These are phyloP conservation scores for Xylaria sp. DNA, from an alignment of 2,329 filamentous ascomycete species.

Conservation along the genomic window DNA sequence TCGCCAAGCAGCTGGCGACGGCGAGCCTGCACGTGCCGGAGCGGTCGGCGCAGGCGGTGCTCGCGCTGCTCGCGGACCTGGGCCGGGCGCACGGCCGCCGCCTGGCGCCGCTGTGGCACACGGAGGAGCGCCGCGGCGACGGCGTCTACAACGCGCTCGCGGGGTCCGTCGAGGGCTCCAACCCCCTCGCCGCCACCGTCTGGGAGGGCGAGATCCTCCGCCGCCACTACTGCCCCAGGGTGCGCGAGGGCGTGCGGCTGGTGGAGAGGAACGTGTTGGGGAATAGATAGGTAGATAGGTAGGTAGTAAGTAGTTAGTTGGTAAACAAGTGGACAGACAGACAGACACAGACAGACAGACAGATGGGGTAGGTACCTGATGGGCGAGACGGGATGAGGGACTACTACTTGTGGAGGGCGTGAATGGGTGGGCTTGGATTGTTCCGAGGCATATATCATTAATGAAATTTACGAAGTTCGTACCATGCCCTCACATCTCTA, in stretches of 20 bases:
- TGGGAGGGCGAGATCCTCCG: conserved; percentile 92
- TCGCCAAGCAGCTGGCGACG: conserved; percentile 87
- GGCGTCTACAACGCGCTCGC: conserved; percentile 78
- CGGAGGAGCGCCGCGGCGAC: conserved; percentile 90
- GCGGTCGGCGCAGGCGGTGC: conserved; percentile 79
- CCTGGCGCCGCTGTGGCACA: conserved; percentile 86
- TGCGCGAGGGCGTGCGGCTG: conserved; percentile 72
- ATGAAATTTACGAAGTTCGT: no score
- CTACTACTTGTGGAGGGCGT: no score
- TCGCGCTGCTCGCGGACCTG: conserved; percentile 77
- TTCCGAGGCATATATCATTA: no score
- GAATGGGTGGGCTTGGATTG: no score
- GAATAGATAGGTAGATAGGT: conserved; percentile 25
- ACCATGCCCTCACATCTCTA: no score
- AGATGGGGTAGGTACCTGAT: no score
- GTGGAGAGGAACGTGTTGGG: conserved; percentile 66
- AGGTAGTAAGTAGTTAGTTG: no score
- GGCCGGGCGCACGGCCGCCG: conserved; percentile 81
- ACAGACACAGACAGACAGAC: background rate
- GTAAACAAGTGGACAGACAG: background rate
- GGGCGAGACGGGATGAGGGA: no score
- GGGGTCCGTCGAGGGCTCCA: conserved; percentile 78
- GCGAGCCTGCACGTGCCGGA: conserved; percentile 84
- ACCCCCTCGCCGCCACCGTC: conserved; percentile 85
- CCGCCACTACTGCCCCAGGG: conserved; percentile 83